A percentile compares a stretch with the other conserved stretches of the same genome.
These are phyloP conservation scores for Arthrobotrys iridis DNA, from an alignment of 2,329 filamentous ascomycete species.

Conservation along the genomic window DNA sequence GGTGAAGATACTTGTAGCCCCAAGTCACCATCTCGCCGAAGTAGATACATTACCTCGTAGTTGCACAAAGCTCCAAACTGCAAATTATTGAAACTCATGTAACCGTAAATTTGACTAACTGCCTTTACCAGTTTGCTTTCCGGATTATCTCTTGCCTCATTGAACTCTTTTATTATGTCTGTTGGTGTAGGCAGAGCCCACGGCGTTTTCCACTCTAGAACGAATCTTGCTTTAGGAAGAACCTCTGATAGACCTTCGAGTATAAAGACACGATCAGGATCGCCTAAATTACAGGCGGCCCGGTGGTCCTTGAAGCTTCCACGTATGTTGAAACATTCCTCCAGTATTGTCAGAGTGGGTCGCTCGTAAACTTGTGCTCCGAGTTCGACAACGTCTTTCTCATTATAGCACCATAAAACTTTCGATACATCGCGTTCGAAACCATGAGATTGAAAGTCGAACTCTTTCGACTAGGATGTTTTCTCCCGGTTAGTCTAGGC, in stretches of 20 bases:
- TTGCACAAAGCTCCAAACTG: not conserved
- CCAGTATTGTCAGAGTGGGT: not conserved
- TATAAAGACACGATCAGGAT: slow-evolving; percentile 5
- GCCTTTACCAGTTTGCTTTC: not conserved
- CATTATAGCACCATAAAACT: not conserved
- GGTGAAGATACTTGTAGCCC: not conserved
- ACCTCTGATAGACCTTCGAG: not conserved
- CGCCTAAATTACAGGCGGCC: not conserved
- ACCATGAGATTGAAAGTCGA: not conserved
- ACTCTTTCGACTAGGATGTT: not conserved
- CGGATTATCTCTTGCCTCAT: not conserved
- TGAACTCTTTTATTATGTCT: not conserved
- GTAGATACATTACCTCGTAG: not conserved
- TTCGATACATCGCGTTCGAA: too few relatives aligned
- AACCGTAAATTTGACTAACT: not conserved
- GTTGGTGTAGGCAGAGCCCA: not conserved
- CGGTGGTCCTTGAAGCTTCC: not conserved
- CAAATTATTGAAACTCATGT: slow-evolving; percentile 6
- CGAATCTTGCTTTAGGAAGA: not conserved
- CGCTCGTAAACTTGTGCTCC: not conserved
- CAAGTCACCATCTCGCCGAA: not conserved
- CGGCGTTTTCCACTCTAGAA: slow-evolving; percentile 4
- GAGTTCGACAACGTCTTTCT: not conserved
- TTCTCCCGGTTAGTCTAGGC: not conserved
- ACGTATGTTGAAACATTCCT: not conserved